phyloP scores from a whole-genome alignment of 208 protist species.

The Zelonia costaricensis region DNA sequence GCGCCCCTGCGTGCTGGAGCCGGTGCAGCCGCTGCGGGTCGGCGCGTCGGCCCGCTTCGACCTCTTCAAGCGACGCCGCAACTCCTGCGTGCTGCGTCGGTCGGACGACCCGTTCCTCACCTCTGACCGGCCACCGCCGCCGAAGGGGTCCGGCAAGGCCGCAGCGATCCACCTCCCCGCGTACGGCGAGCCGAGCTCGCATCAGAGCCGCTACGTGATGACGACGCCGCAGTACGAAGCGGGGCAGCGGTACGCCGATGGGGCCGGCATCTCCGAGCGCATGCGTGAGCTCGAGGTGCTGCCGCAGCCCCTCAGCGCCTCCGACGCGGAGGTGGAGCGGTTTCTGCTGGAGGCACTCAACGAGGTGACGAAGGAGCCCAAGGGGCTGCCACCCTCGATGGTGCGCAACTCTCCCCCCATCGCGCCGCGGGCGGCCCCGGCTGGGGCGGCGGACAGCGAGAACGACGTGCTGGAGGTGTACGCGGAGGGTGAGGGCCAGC shows the following conservation, averaged over 20 bases:
- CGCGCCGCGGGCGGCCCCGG: conserved; percentile 13
- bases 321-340: conserved; percentile 48
- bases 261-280: conserved; percentile 43
- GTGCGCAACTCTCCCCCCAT: conserved; percentile 42
- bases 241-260: conserved; percentile 49
- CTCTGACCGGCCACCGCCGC: neutral
- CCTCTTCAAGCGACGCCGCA: conserved; percentile 55
- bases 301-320: conserved; percentile 48
- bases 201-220: conserved; percentile 77
- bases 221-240: conserved; percentile 53
- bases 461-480: conserved; percentile 63
- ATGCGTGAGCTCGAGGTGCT: conserved; percentile 43
- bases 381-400: conserved; percentile 37
- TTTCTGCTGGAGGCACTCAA: conserved; percentile 59
- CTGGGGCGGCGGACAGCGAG: neutral
- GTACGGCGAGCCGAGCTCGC: conserved; percentile 49
- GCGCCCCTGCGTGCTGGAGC: conserved; percentile 62
- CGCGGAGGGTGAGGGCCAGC: conserved; percentile 69
- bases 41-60: conserved; percentile 59
- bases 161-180: conserved; percentile 36
- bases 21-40: conserved; percentile 27
- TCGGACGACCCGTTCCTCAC: conserved; percentile 57
- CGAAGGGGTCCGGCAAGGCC: neutral
- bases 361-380: conserved; percentile 53
- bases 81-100: conserved; percentile 67